Base-by-base conservation (phyloP, 2,329 filamentous ascomycete species). In the Exophiala xenobiotica region DNA sequence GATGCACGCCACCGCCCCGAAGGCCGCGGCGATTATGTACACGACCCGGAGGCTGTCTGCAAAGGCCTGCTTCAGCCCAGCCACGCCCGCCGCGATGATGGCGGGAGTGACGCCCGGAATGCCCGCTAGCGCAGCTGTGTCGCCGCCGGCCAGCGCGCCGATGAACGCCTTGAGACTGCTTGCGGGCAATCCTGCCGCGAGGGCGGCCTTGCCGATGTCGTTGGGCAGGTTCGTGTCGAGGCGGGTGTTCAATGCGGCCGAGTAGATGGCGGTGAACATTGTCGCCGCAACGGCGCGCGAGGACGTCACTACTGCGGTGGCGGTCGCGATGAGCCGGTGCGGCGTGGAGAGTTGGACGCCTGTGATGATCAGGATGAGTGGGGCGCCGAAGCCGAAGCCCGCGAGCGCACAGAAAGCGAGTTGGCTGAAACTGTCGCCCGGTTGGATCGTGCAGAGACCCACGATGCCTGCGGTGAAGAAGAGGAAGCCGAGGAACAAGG, bases 291-390 rank as follows among this genome's bases (percentile, higher is more conserved):
- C 49, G 3, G 57, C 55, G 19, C 57, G 52, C 3, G 53, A 50
- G 2, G 57, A 60, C 2, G 57, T 60, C 11, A 46, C 53, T 14
- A 60, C 55, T 2, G 55, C 57, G 5, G 57, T 60, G 3, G 57
- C 57, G 5, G 57, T 58, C 4, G 57, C 57, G 26, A 60, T 58
- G n/a, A 60, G 23, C 7, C 48, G 40, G 41, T 56, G 52, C 14
- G 57, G 57, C 14, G 55, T 58, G 7, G 52, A 51, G 2, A 60
- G 55, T 22, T 60, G 57, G 7, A 60, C 57, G 6, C 52, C 55
- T 2, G 55, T 24, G 43, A 60, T 50, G 26, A 60, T 56, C n/a
- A 60, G 46, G 38, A 60, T 56, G 3, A 60, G 47, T 2, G 55
- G 55, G 2, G 52, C 49, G 3, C 55, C 57, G 33, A 56, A 58